Conservation (phyloP, 345 rosid species). For the Kernera saxatilis region DNA sequence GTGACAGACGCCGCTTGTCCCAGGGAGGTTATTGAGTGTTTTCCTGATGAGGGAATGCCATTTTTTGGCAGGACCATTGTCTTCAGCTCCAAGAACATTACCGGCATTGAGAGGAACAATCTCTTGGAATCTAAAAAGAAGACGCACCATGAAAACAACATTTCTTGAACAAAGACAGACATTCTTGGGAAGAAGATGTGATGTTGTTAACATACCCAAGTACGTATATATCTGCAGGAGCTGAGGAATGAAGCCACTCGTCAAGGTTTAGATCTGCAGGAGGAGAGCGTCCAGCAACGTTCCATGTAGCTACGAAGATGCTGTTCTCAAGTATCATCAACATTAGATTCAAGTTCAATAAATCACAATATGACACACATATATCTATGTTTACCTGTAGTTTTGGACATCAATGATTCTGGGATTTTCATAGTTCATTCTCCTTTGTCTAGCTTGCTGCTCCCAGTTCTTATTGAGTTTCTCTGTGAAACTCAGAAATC, state of each 20-base stretch:
- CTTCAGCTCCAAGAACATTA: conserved; percentile 94
- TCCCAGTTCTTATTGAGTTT: conserved; percentile 65
- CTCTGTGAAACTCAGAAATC: conserved; percentile 43
- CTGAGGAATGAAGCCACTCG: conserved; percentile 95
- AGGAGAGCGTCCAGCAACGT: conserved; percentile 96
- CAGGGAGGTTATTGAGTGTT: conserved; percentile 78
- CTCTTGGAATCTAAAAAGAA: conserved; percentile 77
- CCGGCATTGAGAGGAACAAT: conserved; percentile 98
- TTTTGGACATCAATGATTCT: conserved; percentile 94
- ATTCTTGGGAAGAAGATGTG: neutral
- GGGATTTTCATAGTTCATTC: conserved; percentile 92
- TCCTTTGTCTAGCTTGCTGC: conserved; percentile 57
- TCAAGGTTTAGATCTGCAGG: conserved; percentile 75
- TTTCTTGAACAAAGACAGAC: neutral
- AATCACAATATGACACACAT: neutral
- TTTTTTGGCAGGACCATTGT: conserved; percentile 96
- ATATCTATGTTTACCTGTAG: conserved; percentile 45
- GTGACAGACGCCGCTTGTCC: conserved; percentile 50
- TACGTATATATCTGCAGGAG: conserved; percentile 95
- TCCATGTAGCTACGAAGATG: conserved; percentile 91
- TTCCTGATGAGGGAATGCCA: conserved; percentile 79
- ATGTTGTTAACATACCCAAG: conserved; percentile 56
- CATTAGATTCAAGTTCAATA: neutral
- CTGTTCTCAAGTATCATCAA: conserved; percentile 42
- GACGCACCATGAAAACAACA: neutral